Percentiles rank a stretch among this genome's conserved stretches.
phyloP scores from a whole-genome alignment of 1,284 basidiomycete species.

The Mycena sp. region DNA sequence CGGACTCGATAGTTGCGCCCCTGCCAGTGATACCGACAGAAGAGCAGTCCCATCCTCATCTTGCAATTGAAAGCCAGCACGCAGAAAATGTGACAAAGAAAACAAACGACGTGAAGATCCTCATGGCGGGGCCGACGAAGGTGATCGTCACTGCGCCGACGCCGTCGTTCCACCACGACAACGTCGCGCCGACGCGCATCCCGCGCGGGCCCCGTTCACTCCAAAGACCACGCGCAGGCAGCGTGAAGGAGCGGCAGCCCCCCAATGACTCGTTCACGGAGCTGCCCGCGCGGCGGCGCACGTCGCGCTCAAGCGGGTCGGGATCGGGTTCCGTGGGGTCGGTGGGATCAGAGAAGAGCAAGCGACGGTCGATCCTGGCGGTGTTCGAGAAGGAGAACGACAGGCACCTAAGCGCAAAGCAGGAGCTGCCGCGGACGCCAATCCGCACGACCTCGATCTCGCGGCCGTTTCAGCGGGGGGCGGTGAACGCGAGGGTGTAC shows the following conservation, averaged over 20 bases:
- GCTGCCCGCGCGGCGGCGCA: constrained; percentile 16
- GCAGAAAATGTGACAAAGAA: constrained; percentile 1
- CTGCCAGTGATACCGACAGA: constrained; percentile 17
- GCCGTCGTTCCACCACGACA: constrained; percentile 44
- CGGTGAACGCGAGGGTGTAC: too few relatives aligned
- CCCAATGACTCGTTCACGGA: constrained; percentile 17
- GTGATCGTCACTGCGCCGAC: constrained; percentile 61
- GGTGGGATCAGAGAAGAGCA: constrained; percentile 2
- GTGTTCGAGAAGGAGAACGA: constrained; percentile 39
- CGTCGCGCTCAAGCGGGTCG: constrained; percentile 8
- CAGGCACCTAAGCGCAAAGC: constrained; percentile 30
- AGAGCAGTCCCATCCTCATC: background rate
- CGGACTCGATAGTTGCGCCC: constrained; percentile 35
- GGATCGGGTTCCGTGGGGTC: background rate
- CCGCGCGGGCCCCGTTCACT: constrained; percentile 53
- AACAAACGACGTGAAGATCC: constrained; percentile 46
- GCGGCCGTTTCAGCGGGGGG: constrained; percentile 24
- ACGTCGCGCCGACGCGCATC: constrained; percentile 38
- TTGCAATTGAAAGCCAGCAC: background rate
- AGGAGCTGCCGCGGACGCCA: constrained; percentile 40
- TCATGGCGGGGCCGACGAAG: constrained; percentile 55
- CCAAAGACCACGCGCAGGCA: constrained; percentile 5
- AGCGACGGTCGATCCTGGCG: constrained; percentile 26
- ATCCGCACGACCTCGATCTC: constrained; percentile 30
- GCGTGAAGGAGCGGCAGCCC: background rate